Evolutionary conservation across 2,329 filamentous ascomycete species (phyloP).

Genomic region (Ophiostoma sp.): DNA sequence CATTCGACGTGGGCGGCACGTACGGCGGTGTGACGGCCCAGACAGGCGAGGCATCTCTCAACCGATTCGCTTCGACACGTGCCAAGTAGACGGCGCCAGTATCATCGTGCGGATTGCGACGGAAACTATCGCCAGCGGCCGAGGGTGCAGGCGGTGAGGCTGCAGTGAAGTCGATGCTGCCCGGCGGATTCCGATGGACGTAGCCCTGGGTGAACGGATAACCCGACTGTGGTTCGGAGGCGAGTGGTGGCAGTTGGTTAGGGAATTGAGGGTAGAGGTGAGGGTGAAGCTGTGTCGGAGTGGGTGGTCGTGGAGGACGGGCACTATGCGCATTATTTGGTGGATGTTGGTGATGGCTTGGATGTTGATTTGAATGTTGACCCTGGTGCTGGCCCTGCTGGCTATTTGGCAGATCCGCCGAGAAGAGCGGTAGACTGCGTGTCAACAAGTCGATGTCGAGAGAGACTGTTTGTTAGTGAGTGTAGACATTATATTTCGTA

Average conservation of each 20-base stretch:
- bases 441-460: constrained; percentile 23
- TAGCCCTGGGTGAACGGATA: neutral
- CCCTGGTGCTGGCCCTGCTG: neutral
- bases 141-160: neutral
- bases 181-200: neutral
- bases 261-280: neutral
- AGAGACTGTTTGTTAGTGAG: constrained; percentile 17
- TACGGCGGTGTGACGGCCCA: constrained; percentile 23
- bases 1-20: constrained; percentile 18
- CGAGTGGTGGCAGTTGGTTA: neutral
- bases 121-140: neutral
- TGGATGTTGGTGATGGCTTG: neutral
- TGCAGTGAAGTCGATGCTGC: neutral
- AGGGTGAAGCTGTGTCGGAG: neutral
- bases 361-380: neutral
- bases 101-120: neutral
- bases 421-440: neutral
- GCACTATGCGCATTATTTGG: neutral
- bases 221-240: neutral
- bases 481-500: neutral
- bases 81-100: constrained; percentile 15
- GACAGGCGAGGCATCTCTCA: constrained; percentile 23
- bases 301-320: neutral
- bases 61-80: constrained; percentile 22
- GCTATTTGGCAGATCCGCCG: neutral